Conservation (phyloP, 306 rosid species). For the Cercis canadensis region DNA sequence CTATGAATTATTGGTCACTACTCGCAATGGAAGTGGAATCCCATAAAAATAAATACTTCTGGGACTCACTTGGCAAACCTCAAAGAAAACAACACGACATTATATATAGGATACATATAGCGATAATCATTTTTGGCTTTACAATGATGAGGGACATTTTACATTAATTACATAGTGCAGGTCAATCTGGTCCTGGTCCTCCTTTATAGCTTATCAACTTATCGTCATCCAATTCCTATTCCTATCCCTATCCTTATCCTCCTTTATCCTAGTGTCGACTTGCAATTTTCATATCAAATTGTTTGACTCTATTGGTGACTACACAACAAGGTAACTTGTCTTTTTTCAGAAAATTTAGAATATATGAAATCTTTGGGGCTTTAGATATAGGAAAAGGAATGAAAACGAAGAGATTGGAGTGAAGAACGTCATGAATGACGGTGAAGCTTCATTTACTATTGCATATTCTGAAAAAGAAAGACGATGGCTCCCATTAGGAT, state of each 20-base stretch:
- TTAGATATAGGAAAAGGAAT: too few relatives aligned
- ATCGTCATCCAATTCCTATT: neutral
- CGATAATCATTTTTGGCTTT: too few relatives aligned
- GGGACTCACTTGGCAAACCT: neutral
- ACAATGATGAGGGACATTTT: too few relatives aligned
- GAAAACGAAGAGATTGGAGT: neutral
- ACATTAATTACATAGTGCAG: neutral
- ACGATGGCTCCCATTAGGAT: neutral
- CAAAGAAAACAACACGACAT: neutral
- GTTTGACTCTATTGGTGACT: too few relatives aligned
- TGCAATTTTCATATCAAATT: neutral
- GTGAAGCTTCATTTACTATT: neutral
- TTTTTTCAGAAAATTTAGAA: neutral
- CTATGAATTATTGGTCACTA: conserved; percentile 49
- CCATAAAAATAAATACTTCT: conserved; percentile 23
- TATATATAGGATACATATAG: neutral
- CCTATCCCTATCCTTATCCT: too few relatives aligned
- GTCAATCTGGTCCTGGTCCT: neutral
- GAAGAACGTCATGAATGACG: conserved; percentile 15
- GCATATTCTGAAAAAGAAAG: conserved; percentile 11
- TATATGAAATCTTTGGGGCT: neutral
- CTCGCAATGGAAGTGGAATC: neutral
- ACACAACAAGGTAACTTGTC: too few relatives aligned
- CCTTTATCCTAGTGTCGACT: neutral
- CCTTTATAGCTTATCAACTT: neutral